Evolutionary conservation across 1,284 basidiomycete genomes (phyloP).

Genomic region (Puccinia brachypodii): DNA sequence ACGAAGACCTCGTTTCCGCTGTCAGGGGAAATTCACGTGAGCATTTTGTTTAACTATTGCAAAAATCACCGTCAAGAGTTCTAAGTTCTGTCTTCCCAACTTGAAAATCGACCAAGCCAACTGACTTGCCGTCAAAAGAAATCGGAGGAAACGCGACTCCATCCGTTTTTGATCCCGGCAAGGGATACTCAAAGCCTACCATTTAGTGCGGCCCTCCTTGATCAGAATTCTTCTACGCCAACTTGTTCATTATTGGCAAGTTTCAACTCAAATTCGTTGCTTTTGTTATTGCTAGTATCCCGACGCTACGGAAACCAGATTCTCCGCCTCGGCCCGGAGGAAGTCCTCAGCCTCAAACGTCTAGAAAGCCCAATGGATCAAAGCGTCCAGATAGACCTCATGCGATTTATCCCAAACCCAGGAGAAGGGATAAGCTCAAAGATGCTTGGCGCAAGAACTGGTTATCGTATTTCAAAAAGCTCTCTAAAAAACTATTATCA

Average conservation of each 20-base stretch:
- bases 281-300: neutral
- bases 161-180: neutral
- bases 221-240: neutral
- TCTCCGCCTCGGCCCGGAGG: neutral
- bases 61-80: no score
- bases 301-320: neutral
- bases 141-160: neutral
- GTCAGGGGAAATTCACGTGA: neutral
- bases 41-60: neutral
- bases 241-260: neutral
- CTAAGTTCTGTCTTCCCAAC: neutral
- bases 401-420: neutral
- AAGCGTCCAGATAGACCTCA: neutral
- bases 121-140: neutral
- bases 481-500: neutral
- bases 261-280: neutral
- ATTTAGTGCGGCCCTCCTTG: neutral
- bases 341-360: neutral
- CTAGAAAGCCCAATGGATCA: neutral
- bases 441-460: neutral
- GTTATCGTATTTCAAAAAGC: constrained; percentile 4
- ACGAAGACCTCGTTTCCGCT: neutral
- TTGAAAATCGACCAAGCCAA: neutral
- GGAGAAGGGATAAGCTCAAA: neutral
- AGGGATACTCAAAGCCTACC: neutral